Conservation (phyloP, 176 grass and related monocot genomes). For the Zizania latifolia region DNA sequence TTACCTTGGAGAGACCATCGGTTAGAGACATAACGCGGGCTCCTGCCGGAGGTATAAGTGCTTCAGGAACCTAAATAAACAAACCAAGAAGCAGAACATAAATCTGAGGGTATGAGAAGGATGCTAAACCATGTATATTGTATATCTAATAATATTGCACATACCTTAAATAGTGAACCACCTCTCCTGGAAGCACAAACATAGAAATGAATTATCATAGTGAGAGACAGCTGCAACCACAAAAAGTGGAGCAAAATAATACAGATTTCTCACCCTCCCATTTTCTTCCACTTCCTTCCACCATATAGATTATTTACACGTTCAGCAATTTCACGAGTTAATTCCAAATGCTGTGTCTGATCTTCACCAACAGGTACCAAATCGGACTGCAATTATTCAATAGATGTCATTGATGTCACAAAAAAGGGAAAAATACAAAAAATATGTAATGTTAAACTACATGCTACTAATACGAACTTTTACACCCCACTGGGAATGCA, state of each 20-base stretch:
- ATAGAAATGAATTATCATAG: constrained; percentile 28
- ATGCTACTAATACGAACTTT: background rate
- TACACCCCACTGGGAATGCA: background rate
- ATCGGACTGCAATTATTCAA: constrained; percentile 70
- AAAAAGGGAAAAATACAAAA: background rate
- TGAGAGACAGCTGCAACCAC: constrained; percentile 4
- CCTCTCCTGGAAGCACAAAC: constrained; percentile 69
- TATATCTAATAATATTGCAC: constrained; percentile 9
- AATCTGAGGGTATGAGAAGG: background rate
- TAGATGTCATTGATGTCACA: background rate
- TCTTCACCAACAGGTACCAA: constrained; percentile 99
- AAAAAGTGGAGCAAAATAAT: background rate
- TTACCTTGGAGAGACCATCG: constrained; percentile 97
- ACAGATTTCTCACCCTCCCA: constrained; percentile 59
- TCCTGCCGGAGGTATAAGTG: constrained; percentile 80
- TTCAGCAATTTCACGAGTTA: constrained; percentile 95
- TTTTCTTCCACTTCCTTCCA: constrained; percentile 96
- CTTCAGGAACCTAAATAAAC: constrained; percentile 81
- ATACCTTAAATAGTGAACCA: constrained; percentile 74
- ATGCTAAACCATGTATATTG: constrained; percentile 12
- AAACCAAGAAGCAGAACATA: constrained; percentile 26
- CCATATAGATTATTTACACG: constrained; percentile 89
- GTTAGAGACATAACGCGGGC: constrained; percentile 93
- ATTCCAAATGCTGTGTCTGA: constrained; percentile 96
- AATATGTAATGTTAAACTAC: constrained; percentile 3